phyloP scores from a whole-genome alignment of 1,284 basidiomycete genomes.

The Ustilago crameri region DNA sequence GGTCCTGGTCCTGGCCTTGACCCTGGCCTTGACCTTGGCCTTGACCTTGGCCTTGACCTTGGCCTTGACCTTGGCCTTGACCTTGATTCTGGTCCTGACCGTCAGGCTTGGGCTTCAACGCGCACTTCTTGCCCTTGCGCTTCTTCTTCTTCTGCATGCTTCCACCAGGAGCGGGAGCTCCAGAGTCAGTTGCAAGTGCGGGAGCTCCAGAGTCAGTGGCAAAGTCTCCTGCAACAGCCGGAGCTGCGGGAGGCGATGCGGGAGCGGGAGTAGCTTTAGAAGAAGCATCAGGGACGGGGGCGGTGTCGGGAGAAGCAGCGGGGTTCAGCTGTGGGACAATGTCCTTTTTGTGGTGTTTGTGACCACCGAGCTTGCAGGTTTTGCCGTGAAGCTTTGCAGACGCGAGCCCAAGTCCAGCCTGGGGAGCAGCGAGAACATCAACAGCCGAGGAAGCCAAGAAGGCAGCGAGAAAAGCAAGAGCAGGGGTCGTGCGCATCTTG shows the following conservation, averaged over 20 bases:
- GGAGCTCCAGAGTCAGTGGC: background rate
- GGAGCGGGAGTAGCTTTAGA: background rate
- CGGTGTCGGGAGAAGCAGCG: background rate
- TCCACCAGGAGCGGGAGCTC: background rate
- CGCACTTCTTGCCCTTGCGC: conserved; percentile 20
- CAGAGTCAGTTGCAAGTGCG: background rate
- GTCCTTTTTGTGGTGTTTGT: background rate
- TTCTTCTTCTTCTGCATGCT: conserved; percentile 34
- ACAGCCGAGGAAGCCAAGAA: conserved; percentile 19
- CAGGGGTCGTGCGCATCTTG: conserved; percentile 30
- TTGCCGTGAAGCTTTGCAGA: conserved; percentile 1
- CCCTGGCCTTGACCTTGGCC: too few relatives aligned
- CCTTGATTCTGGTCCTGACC: background rate
- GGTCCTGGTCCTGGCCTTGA: too few relatives aligned
- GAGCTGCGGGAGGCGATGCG: background rate
- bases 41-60: too few relatives aligned
- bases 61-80: background rate
- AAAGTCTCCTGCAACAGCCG: background rate
- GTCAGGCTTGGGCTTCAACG: conserved; percentile 11
- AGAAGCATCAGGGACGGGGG: background rate
- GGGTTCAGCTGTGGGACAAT: background rate
- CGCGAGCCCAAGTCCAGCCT: conserved; percentile 6
- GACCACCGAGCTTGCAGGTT: conserved; percentile 8
- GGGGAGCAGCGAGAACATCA: conserved; percentile 11
- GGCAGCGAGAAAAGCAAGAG: conserved; percentile 28